A percentile compares a stretch with the other conserved stretches of the same genome.
These are phyloP conservation scores for Umbilicus rupestris DNA, from an alignment of 164 flowering plant species.

Conservation along the genomic window DNA sequence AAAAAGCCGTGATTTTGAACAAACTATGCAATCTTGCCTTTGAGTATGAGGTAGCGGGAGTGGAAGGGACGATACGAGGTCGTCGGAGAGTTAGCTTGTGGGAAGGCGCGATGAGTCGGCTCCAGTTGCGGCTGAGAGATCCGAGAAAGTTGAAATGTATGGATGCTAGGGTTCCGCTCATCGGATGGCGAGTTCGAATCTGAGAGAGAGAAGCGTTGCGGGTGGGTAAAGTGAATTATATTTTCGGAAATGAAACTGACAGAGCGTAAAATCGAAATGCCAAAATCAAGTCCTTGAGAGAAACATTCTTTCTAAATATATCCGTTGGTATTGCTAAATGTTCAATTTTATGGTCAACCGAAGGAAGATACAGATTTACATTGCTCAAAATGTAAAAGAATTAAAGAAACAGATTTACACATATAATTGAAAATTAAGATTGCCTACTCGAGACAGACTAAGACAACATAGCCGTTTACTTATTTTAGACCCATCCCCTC, in stretches of 20 bases:
- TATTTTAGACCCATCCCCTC: not conserved
- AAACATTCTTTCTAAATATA: no score
- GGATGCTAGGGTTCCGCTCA: constrained; percentile 2
- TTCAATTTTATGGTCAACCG: not conserved
- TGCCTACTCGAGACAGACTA: not conserved
- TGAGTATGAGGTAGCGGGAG: not conserved
- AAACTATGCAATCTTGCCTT: not conserved
- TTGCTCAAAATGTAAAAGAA: not conserved
- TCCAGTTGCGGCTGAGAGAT: not conserved
- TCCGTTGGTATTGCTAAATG: no score
- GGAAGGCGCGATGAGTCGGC: no score
- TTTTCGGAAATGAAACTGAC: no score
- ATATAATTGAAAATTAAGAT: not conserved
- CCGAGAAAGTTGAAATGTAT: not conserved
- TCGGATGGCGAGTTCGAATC: not conserved
- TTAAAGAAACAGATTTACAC: not conserved
- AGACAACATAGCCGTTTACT: not conserved
- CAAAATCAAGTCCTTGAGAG: no score
- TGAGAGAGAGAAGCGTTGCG: no score
- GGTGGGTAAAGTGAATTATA: no score
- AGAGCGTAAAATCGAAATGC: no score
- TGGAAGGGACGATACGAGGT: not conserved
- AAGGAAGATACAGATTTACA: not conserved
- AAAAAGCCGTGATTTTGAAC: not conserved
- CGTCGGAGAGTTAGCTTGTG: no score